Conservation (phyloP, 73 alveolate genomes). For the Symbiodinium pilosum region DNA sequence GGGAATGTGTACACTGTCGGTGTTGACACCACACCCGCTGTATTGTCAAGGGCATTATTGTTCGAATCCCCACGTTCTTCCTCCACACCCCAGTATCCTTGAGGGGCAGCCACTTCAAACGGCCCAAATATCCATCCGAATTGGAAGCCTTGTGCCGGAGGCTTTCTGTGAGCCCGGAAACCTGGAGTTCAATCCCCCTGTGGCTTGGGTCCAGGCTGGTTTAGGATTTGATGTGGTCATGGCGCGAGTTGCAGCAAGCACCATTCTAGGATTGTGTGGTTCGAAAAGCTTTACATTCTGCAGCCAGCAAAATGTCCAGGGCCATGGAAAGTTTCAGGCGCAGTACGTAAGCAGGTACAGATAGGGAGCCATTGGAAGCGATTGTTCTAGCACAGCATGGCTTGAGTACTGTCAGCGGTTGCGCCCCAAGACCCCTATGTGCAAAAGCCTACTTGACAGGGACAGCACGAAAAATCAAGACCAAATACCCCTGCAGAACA, state of each 20-base stretch:
- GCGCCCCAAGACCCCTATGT: neutral
- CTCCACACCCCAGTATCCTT: neutral
- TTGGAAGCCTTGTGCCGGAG: neutral
- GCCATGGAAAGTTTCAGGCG: too few species aligned
- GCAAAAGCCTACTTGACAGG: neutral
- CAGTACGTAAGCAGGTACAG: too few species aligned
- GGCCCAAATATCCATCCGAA: neutral
- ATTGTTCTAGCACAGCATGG: too few species aligned
- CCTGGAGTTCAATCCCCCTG: conserved; percentile 60
- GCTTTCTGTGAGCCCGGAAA: conserved; percentile 91
- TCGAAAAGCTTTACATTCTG: too few species aligned
- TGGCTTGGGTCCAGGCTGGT: conserved; percentile 54
- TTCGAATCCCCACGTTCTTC: neutral
- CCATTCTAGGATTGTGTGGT: neutral
- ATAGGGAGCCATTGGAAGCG: too few species aligned
- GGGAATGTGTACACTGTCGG: too few species aligned
- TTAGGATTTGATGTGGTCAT: neutral
- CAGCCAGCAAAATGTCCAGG: too few species aligned
- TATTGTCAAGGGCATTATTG: too few species aligned
- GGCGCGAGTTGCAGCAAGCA: neutral
- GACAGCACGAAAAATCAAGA: too few species aligned
- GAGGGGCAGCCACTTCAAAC: neutral
- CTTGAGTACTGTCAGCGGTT: too few species aligned
- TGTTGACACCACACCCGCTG: too few species aligned
- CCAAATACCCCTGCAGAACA: too few species aligned